Conservation (phyloP, 192 early-diverging fungal species). For the Coemansia sp. region DNA sequence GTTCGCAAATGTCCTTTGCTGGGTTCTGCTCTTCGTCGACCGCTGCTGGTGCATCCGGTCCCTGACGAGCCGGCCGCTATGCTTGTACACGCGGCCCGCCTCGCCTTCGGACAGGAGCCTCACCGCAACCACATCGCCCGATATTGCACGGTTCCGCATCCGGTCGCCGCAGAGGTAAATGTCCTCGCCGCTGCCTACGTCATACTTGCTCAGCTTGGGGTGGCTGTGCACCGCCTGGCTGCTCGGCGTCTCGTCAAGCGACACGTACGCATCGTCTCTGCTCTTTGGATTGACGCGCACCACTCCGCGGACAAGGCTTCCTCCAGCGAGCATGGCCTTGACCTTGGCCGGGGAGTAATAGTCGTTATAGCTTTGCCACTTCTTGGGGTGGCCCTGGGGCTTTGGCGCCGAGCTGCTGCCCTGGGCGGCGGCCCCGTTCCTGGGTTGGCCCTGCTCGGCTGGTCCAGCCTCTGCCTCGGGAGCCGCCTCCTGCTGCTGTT, state of each 20-base stretch:
- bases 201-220: constrained; percentile 17
- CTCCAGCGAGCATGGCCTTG: constrained; percentile 1
- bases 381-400: no score
- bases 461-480: no score
- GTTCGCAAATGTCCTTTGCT: no score
- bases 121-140: constrained; percentile 87
- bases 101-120: constrained; percentile 56
- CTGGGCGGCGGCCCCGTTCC: no score
- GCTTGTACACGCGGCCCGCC: constrained; percentile 3
- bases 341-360: constrained; percentile 19
- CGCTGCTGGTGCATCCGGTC: no score
- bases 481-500: no score
- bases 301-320: constrained; percentile 62
- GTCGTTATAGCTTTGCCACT: no score
- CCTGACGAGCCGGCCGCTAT: constrained; percentile 39
- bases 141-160: constrained; percentile 79
- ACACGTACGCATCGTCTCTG: constrained; percentile 82
- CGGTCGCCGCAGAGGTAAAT: constrained; percentile 73
- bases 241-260: constrained; percentile 56
- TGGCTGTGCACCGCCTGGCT: constrained; percentile 3
- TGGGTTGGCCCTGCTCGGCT: no score
- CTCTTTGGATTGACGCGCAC: constrained; percentile 83
- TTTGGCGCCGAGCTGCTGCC: no score
- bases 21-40: no score
- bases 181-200: constrained; percentile 43